Conservation (phyloP, 257 asterid genomes). For the Asclepias syriaca region DNA sequence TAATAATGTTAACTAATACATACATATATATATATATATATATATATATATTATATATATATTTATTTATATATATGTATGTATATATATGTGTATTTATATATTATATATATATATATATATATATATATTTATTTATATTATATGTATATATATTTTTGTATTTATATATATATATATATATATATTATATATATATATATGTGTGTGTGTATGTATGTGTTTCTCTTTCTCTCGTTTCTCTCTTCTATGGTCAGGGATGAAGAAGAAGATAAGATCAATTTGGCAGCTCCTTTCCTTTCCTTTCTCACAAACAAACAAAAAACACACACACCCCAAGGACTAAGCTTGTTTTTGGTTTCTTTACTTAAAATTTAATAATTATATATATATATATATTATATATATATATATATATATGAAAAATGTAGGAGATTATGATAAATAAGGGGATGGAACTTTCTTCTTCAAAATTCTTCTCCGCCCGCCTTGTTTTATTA, state of each 20-base stretch:
- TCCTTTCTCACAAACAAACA: conserved; percentile 10
- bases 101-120: not conserved
- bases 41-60: too few relatives aligned
- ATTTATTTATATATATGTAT: not conserved
- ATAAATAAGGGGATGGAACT: not conserved
- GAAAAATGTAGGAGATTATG: too few relatives aligned
- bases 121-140: not conserved
- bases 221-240: not conserved
- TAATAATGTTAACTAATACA: not conserved
- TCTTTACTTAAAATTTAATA: not conserved
- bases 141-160: too few relatives aligned
- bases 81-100: not conserved
- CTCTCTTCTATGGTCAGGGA: not conserved
- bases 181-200: too few relatives aligned
- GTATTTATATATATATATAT: not conserved
- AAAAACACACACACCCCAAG: not conserved
- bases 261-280: conserved; percentile 14
- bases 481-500: too few relatives aligned
- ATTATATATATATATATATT: too few relatives aligned
- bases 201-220: not conserved
- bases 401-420: too few relatives aligned
- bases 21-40: not conserved
- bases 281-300: conserved; percentile 6
- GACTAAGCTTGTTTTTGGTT: not conserved
- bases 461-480: not conserved